Evolutionary conservation across 2,329 filamentous ascomycete species (phyloP), one percentile per base, ranked within the genome.

Genomic region (Pseudogymnoascus sp.): DNA sequence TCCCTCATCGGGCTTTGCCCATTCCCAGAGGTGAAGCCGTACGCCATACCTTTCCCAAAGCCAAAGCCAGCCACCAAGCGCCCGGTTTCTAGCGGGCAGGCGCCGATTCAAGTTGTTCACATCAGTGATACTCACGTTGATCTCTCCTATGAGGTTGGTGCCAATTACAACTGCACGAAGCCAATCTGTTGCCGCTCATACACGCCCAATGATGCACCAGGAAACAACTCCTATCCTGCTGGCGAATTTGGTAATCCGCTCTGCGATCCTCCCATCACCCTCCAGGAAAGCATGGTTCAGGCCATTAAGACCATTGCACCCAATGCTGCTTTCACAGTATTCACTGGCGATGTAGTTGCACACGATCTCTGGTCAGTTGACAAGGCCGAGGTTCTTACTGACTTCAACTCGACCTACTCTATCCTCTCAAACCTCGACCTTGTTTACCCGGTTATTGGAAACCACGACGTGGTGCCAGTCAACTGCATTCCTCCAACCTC

Each of bases 1-100:
- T 79, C 79, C 7, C 73, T 85, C 63, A 72, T 84, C n/a, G 83
- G 83, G 6, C 62, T 69, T 16, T 69, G 68, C 41, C 41, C 41
- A 6, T 75, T 72, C n/a, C 77, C 77, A 2, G 67, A 66, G 4
- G 73, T 77, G 13, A 70, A 70, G 19, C 65, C 72, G 1, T 75
- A 75, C 60, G 72, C 69, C 4, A 69, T 78, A 1, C 57, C 69
- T 2, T 76, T 79, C 43, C 66, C 67, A 19, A 74, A 75, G 25
- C 51, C 73, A 4, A 76, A 76, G 63, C 72, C 75, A 36, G 64
- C 70, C 5, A 71, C 68, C 5, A 66, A 62, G 45, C 73, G 76
- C 14, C 77, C 77, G 0, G 64, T 69, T 39, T 69, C 74, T 11
- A 78, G 76, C 41, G 73, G 75, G 0, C 65, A 77, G 65, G 62